These are phyloP conservation scores for Exophiala sp. DNA, from an alignment of 2,329 filamentous ascomycete genomes.

Conservation along the genomic window DNA sequence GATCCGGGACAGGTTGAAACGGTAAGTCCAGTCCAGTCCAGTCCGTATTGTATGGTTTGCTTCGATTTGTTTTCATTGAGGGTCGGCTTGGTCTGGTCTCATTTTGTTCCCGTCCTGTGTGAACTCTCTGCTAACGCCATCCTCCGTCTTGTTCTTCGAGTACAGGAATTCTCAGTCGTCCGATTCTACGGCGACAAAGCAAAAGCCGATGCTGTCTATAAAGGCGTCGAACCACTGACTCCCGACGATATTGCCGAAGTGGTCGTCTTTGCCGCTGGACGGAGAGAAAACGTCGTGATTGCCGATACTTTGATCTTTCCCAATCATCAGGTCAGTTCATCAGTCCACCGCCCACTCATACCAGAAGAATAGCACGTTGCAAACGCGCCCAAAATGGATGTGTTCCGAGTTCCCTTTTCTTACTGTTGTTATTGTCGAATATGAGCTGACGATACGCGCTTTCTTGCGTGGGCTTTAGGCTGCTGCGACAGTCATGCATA, in stretches of 20 bases:
- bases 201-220: constrained; percentile 76
- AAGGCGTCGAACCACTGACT: constrained; percentile 73
- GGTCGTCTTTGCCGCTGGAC: constrained; percentile 75
- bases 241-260: constrained; percentile 88
- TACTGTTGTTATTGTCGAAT: too few species aligned
- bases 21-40: constrained; percentile 14
- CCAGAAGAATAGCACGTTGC: too few species aligned
- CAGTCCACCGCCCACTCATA: too few species aligned
- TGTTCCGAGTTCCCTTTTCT: too few species aligned
- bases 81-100: too few species aligned
- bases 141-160: neutral
- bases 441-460: neutral
- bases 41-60: too few species aligned
- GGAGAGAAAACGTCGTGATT: constrained; percentile 83
- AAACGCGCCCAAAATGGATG: too few species aligned
- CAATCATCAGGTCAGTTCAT: constrained; percentile 66
- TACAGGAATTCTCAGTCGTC: constrained; percentile 72
- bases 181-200: constrained; percentile 81
- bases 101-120: neutral
- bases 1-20: constrained; percentile 93
- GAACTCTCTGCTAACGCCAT: neutral
- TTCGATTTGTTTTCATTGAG: too few species aligned
- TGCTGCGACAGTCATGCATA: constrained; percentile 24
- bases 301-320: constrained; percentile 84
- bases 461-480: constrained; percentile 33